Evolutionary conservation across 2,329 filamentous ascomycete species (phyloP), one percentile per base, ranked within the genome.

Genomic region (Colletotrichum kahawae): DNA sequence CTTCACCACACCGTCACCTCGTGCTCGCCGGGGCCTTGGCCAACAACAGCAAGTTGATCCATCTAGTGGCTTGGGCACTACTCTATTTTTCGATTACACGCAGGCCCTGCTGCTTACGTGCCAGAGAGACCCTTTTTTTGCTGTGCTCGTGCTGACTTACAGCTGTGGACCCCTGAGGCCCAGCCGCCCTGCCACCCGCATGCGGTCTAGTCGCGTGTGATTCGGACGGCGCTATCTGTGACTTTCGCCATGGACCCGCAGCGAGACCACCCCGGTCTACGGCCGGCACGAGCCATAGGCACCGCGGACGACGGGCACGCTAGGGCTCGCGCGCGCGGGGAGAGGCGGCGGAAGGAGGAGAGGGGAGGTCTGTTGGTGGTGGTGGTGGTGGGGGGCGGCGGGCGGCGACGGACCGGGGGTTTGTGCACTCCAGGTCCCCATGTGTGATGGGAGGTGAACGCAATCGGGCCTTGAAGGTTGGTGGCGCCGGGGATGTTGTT

Each of bases 211-310:
- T 48, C 54, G 71, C 64, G 70, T 74, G 74, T 76, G 74, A 73
- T 76, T 76, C 74, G 60, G 38, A 74, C 60, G 60, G 71, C 74
- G 74, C 74, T 76, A 76, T 76, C 65, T 76, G 74, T 76, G 74
- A 76, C 66, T 70, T 70, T 51, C 43, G 71, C 67, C 70, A 62
- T 60, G 36, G 70, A 67, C 64, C 70, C 48, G 73, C 70, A 64
- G 72, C 9, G 24, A 36, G 21, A 27, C 24, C 33, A 62, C 62
- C 68, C 60, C 67, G 33, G 72, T 72, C 43, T 48, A 72, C 69
- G 72, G 72, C 72, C 72, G 69, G 72, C 69, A 75, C 36, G 69
- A 75, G 72, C 72, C 72, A 72, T 63, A 72, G 63, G 62, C 31
- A 67, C 62, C 68, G 51, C 54, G 43, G 62, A 59, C 43, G 38